These are phyloP conservation scores for Coemansia umbellata DNA, from an alignment of 192 early-diverging fungal genomes.

Conservation along the genomic window DNA sequence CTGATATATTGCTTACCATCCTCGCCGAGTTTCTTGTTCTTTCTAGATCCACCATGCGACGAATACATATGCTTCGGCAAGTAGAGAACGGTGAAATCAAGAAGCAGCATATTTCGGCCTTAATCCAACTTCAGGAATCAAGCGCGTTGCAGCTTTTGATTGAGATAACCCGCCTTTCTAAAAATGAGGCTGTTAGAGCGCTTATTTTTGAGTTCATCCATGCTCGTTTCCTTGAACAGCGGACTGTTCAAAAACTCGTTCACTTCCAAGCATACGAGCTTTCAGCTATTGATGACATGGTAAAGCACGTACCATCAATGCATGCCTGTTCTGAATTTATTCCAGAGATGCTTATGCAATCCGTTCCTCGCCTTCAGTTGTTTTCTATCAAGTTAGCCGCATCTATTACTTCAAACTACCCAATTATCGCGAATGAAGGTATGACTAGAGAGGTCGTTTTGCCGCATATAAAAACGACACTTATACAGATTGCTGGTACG, in stretches of 20 bases:
- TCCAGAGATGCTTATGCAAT: slow-evolving; percentile 53
- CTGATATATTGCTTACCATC: slow-evolving; percentile 30
- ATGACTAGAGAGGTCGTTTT: slow-evolving; percentile 48
- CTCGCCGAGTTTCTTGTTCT: slow-evolving; percentile 45
- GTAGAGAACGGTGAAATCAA: slow-evolving; percentile 11
- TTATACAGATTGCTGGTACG: slow-evolving; percentile 27
- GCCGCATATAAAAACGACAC: slow-evolving; percentile 43
- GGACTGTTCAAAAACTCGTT: slow-evolving; percentile 52
- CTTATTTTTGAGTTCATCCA: slow-evolving; percentile 59
- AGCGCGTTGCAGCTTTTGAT: slow-evolving; percentile 55
- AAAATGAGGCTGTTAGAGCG: slow-evolving; percentile 8
- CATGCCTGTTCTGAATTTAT: slow-evolving; percentile 59
- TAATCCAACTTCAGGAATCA: slow-evolving; percentile 57
- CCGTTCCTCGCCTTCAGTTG: slow-evolving; percentile 26
- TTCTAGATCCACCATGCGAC: slow-evolving; percentile 43
- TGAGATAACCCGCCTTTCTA: slow-evolving; percentile 22
- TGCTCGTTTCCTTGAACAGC: slow-evolving; percentile 57
- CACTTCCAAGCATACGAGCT: slow-evolving; percentile 62
- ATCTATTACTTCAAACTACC: slow-evolving; percentile 37
- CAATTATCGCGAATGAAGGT: slow-evolving; percentile 34
- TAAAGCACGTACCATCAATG: slow-evolving; percentile 63
- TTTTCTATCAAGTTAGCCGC: slow-evolving; percentile 44
- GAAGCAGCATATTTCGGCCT: slow-evolving; percentile 44
- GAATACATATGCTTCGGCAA: slow-evolving; percentile 37
- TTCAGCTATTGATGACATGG: slow-evolving; percentile 51